Evolutionary conservation across 768 basidiomycete genomes (phyloP).

Genomic region (Termitomyces sp.): DNA sequence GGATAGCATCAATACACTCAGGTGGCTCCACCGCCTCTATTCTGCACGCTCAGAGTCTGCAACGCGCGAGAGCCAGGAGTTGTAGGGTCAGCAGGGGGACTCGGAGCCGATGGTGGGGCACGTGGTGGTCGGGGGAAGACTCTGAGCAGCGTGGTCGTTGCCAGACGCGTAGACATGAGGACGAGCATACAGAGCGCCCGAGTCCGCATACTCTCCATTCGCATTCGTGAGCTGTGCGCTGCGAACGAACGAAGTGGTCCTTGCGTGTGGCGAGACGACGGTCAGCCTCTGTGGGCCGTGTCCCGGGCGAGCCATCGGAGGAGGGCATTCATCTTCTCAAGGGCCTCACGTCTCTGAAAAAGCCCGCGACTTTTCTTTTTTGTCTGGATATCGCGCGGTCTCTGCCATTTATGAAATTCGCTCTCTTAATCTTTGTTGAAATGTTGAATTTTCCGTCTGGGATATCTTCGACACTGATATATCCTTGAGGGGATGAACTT

Average conservation of each 20-base stretch:
- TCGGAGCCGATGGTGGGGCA: slow-evolving; percentile 52
- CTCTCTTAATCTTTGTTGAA: no score
- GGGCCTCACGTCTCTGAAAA: no score
- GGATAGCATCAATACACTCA: slow-evolving; percentile 50
- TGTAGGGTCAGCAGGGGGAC: slow-evolving; percentile 67
- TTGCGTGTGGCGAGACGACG: slow-evolving; percentile 51
- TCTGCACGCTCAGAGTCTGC: slow-evolving; percentile 39
- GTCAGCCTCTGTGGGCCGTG: no score
- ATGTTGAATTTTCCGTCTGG: no score
- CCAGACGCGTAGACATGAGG: slow-evolving; percentile 43
- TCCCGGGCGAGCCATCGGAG: no score
- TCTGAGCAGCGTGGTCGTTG: slow-evolving; percentile 36
- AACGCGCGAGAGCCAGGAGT: slow-evolving; percentile 33
- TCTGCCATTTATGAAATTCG: no score
- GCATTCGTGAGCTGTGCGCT: background rate
- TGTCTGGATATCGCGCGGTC: no score
- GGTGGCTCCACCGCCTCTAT: slow-evolving; percentile 50
- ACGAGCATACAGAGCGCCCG: slow-evolving; percentile 38
- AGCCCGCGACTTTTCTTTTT: no score
- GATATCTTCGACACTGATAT: no score
- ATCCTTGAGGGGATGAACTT: no score
- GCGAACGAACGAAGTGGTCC: slow-evolving; percentile 34
- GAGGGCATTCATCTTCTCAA: no score
- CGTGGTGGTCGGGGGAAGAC: slow-evolving; percentile 58
- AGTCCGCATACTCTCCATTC: slow-evolving; percentile 6